These are phyloP conservation scores for Rubus parviflorus DNA, from an alignment of 306 rosid genomes.

Conservation along the genomic window DNA sequence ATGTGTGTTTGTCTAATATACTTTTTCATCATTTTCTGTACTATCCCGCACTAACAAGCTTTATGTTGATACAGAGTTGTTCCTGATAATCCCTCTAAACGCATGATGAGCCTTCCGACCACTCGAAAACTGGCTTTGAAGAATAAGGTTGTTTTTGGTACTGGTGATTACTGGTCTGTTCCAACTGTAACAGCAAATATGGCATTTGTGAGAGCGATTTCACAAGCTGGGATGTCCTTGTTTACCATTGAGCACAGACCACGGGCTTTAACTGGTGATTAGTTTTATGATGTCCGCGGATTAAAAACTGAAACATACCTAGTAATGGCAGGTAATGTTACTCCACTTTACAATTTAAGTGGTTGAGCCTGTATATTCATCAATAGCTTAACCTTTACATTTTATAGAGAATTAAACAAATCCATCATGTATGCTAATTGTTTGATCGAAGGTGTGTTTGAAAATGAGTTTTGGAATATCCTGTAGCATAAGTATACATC, in stretches of 20 bases:
- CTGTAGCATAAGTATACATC: not conserved
- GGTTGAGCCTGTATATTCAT: not conserved
- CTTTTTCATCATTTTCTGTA: not conserved
- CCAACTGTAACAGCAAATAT: slow-evolving; percentile 91
- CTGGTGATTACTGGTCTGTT: slow-evolving; percentile 83
- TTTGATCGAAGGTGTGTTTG: not conserved
- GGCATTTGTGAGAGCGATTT: slow-evolving; percentile 89
- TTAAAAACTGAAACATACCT: slow-evolving; percentile 18
- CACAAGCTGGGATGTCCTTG: slow-evolving; percentile 94
- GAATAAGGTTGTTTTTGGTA: slow-evolving; percentile 87
- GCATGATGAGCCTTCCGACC: slow-evolving; percentile 79
- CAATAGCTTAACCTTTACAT: not conserved
- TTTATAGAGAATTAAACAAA: not conserved
- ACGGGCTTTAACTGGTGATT: slow-evolving; percentile 84
- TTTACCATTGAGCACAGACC: slow-evolving; percentile 74
- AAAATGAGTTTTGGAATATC: not conserved
- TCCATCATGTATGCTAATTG: not conserved
- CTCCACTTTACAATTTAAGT: slow-evolving; percentile 12
- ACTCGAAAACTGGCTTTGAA: slow-evolving; percentile 85
- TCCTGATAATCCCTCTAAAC: slow-evolving; percentile 71
- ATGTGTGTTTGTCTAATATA: not conserved
- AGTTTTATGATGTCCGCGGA: slow-evolving; percentile 24
- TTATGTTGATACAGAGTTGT: slow-evolving; percentile 59
- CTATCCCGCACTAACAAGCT: slow-evolving; percentile 29
- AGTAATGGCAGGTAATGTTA: slow-evolving; percentile 16